A percentile compares a stretch with the other conserved stretches of the same genome.
phyloP scores from a whole-genome alignment of 495 filamentous ascomycete genomes.

The Penicillium alfredii region DNA sequence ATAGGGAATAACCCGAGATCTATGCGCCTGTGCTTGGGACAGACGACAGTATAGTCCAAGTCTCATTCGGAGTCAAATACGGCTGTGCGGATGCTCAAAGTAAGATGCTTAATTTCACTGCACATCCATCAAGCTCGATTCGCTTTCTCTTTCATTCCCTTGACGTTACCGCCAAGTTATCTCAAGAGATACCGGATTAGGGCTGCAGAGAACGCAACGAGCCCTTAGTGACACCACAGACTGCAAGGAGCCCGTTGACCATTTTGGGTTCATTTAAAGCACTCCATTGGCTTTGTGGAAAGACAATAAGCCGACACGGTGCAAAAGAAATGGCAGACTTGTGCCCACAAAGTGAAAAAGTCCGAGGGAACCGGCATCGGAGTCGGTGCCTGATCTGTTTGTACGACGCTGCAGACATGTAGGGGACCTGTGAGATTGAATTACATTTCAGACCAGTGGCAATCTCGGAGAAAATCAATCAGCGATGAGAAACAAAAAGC shows the following conservation, averaged over 20 bases:
- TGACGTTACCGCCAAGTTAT: slow-evolving; percentile 4
- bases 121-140: slow-evolving; percentile 2
- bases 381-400: slow-evolving; percentile 24
- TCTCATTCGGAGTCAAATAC: too few species aligned
- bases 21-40: too few species aligned
- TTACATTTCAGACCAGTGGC: slow-evolving; percentile 12
- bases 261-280: too few species aligned
- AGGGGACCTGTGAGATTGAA: slow-evolving; percentile 7
- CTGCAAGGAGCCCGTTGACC: slow-evolving; percentile 9
- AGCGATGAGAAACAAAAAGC: neutral
- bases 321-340: too few species aligned
- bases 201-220: slow-evolving; percentile 1
- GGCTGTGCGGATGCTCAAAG: too few species aligned
- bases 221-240: slow-evolving; percentile 1
- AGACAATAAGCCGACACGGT: too few species aligned
- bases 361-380: too few species aligned
- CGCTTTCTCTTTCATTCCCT: neutral
- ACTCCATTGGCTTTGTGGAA: too few species aligned
- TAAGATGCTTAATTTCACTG: too few species aligned
- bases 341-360: too few species aligned
- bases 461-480: slow-evolving; percentile 13
- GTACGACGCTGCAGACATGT: slow-evolving; percentile 14
- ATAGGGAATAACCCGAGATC: too few species aligned
- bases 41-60: too few species aligned
- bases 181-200: slow-evolving; percentile 7